A percentile compares a stretch with the other conserved stretches of the same genome.
phyloP scores from a whole-genome alignment of 345 rosid genomes.

The Ceriops zippeliana region DNA sequence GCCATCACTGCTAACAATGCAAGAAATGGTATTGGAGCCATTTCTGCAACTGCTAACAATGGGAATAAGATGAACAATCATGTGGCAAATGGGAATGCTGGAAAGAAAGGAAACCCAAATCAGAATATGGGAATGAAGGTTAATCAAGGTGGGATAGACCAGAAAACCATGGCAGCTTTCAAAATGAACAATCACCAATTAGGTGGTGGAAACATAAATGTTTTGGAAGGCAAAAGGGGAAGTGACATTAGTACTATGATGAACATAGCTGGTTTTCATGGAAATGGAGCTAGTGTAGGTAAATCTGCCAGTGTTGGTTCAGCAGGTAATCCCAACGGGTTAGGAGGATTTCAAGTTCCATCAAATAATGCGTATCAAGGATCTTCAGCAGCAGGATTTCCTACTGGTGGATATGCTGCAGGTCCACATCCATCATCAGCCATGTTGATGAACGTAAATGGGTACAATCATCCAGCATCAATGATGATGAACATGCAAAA shows the following conservation, averaged over 20 bases:
- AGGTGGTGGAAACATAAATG: constrained; percentile 22
- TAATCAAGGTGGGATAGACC: constrained; percentile 40
- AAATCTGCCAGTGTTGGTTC: constrained; percentile 21
- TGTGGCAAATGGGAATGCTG: constrained; percentile 34
- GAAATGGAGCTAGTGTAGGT: constrained; percentile 19
- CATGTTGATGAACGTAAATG: constrained; percentile 43
- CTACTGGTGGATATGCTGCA: constrained; percentile 27
- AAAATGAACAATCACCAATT: constrained; percentile 45
- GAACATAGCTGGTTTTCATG: constrained; percentile 46
- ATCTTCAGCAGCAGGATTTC: constrained; percentile 23
- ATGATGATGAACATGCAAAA: constrained; percentile 54
- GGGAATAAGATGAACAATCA: constrained; percentile 34
- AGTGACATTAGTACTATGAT: constrained; percentile 49
- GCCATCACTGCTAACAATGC: constrained; percentile 35
- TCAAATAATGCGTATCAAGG: constrained; percentile 36
- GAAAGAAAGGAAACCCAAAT: constrained; percentile 53
- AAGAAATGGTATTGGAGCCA: constrained; percentile 39
- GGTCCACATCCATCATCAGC: constrained; percentile 37
- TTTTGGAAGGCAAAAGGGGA: constrained; percentile 29
- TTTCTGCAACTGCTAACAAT: constrained; percentile 15
- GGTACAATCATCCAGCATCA: constrained; percentile 36
- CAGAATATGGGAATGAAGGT: constrained; percentile 40
- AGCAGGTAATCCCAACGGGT: constrained; percentile 32
- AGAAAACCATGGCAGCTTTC: constrained; percentile 46
- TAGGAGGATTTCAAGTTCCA: constrained; percentile 30